Percentiles rank a stretch among this genome's conserved stretches.
These are phyloP conservation scores for Metschnikowia amazonensis DNA, from an alignment of 805 yeast species.

Conservation along the genomic window DNA sequence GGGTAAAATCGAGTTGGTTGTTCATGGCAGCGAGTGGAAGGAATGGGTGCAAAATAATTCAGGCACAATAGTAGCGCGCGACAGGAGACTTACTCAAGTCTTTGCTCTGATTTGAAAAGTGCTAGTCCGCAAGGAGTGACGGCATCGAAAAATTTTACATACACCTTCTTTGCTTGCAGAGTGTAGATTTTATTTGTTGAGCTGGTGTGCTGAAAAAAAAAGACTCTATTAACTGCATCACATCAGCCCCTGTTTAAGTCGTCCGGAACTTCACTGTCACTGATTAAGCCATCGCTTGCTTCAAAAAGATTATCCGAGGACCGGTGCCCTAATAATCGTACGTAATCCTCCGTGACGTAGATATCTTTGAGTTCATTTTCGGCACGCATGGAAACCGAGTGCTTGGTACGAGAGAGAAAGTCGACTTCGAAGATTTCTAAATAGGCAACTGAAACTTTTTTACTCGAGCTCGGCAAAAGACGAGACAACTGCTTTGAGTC, in stretches of 20 bases:
- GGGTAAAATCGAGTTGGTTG: conserved; percentile 1
- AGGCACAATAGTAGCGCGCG: conserved; percentile 1
- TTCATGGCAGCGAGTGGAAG: conserved; percentile 2
- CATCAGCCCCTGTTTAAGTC: not conserved
- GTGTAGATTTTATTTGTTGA: not conserved
- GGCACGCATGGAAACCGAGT: conserved; percentile 15
- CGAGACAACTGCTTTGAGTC: not conserved
- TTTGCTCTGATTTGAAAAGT: too few relatives aligned
- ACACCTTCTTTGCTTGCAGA: not conserved
- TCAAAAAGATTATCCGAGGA: not conserved
- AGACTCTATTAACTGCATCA: not conserved
- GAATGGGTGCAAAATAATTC: conserved; percentile 1
- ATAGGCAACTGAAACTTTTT: conserved; percentile 19
- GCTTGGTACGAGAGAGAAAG: conserved; percentile 32
- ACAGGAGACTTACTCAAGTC: too few relatives aligned
- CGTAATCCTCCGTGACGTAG: conserved; percentile 15
- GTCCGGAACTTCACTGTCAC: not conserved
- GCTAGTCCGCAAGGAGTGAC: too few relatives aligned
- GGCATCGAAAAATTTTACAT: not conserved
- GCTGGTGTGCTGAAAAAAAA: not conserved
- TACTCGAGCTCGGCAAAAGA: not conserved
- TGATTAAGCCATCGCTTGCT: not conserved
- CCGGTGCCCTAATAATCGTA: conserved; percentile 1
- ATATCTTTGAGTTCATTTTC: conserved; percentile 24
- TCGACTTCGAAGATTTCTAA: conserved; percentile 29